Percentiles rank a stretch among this genome's conserved stretches.
These are phyloP conservation scores for Dioszegia crocea DNA, from an alignment of 768 basidiomycete genomes.

Conservation along the genomic window DNA sequence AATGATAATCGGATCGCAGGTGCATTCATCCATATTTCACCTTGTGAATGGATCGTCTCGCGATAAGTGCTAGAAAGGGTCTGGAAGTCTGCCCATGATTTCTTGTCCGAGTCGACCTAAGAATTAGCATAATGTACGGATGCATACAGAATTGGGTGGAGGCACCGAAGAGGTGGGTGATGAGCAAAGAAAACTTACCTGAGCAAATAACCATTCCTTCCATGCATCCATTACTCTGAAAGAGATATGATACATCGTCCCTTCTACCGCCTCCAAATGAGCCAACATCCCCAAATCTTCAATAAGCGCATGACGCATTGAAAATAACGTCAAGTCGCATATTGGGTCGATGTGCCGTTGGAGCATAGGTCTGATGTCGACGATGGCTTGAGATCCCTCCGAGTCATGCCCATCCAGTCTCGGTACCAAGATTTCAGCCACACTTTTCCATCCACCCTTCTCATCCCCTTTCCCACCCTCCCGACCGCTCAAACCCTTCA, in stretches of 20 bases:
- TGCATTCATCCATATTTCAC: conserved; percentile 31
- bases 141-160: no score
- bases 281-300: conserved; percentile 39
- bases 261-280: conserved; percentile 44
- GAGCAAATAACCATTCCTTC: conserved; percentile 20
- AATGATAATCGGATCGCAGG: conserved; percentile 24
- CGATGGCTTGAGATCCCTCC: no score
- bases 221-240: conserved; percentile 30
- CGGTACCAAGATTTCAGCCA: no score
- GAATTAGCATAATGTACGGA: not conserved
- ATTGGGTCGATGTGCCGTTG: conserved; percentile 14
- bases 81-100: conserved; percentile 36
- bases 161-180: no score
- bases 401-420: no score
- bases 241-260: conserved; percentile 19
- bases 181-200: conserved; percentile 19
- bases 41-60: conserved; percentile 16
- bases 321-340: conserved; percentile 24
- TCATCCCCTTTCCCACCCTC: not conserved
- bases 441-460: not conserved
- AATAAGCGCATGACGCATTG: conserved; percentile 27
- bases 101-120: conserved; percentile 8
- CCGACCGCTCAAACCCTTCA: not conserved
- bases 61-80: conserved; percentile 28
- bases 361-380: conserved; percentile 6